Base-by-base conservation (phyloP, 1,284 basidiomycete species). In the Agroathelia rolfsii region DNA sequence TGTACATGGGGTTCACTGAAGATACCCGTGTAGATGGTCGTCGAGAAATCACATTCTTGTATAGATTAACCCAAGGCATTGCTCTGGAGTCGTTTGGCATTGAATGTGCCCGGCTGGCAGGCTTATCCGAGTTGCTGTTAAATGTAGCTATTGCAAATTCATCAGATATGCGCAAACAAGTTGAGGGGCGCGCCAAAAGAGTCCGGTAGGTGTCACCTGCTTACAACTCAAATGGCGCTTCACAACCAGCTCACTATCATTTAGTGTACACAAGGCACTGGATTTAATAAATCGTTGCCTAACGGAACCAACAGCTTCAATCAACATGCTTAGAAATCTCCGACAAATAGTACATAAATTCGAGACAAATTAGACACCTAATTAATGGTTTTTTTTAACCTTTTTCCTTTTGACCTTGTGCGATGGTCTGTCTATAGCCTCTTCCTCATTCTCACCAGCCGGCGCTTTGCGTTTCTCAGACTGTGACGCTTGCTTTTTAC, bases 41-140 rank as follows among this genome's bases (percentile, higher is more conserved):
- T 14, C 65, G 77, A 16, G 76, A 82, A 32, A 82, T 95, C 24
- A 85, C 80, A 2, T 96, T 95, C 56, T 58, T 93, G 15, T 96
- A 93, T 55, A 68, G 62, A 24, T 62, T 95, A 7, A 68, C 70
- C 1, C 53, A 59, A 3, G 89, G 89, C 2, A 62, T 89, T 26
- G 80, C 88, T 0, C 64, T 68, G 58, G 80, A 83, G 37, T 89
- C 85, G 0, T 93, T 90, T 51, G 88, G 88, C 4, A 78, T n/a
- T 3, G 89, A 92, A 61, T 92, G 88, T 52, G 88, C 80, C 7
- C 71, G 85, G 29, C 66, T 92, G n/a, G 89, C 89, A 0, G 78
- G 79, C 11, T 52, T 94, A 26, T 77, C 85, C 0, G 77, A 81
- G 41, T 41, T 57, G 1, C 59, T 94, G 3, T 62, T 93, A 5